Percentiles rank a stretch among this genome's conserved stretches.
Conservation (phyloP, 257 asterid genomes). For the Salvia rosmarinus region DNA sequence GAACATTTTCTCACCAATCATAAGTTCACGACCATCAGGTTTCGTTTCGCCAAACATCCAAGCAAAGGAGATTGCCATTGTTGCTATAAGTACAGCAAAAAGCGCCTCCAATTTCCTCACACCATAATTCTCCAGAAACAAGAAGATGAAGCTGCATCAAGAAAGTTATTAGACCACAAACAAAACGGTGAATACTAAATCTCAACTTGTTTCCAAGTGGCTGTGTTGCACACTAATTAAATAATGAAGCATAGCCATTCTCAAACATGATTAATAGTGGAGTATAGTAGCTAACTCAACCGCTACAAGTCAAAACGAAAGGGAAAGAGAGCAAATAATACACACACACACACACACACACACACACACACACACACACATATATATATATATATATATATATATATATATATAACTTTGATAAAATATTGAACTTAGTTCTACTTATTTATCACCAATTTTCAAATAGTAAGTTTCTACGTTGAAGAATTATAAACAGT, state of each 20-base stretch:
- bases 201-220: slow-evolving; percentile 1
- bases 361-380: neutral
- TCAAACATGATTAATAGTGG: slow-evolving; percentile 10
- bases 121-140: slow-evolving; percentile 84
- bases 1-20: slow-evolving; percentile 53
- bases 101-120: slow-evolving; percentile 86
- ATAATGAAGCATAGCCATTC: neutral
- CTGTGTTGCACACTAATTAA: neutral
- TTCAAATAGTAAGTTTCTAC: neutral
- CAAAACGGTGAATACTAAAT: slow-evolving; percentile 3
- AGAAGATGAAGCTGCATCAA: slow-evolving; percentile 65
- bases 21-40: slow-evolving; percentile 67
- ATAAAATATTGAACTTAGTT: slow-evolving; percentile 3
- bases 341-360: neutral
- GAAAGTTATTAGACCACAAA: slow-evolving; percentile 26
- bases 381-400: too few relatives aligned
- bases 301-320: slow-evolving; percentile 26
- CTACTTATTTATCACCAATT: neutral
- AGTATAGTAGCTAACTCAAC: slow-evolving; percentile 20
- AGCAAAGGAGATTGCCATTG: slow-evolving; percentile 73
- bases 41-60: slow-evolving; percentile 88
- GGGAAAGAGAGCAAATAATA: neutral
- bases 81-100: slow-evolving; percentile 73
- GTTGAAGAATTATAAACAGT: slow-evolving; percentile 13
- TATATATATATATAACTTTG: too few relatives aligned